Evolutionary conservation across 2,329 filamentous ascomycete species (phyloP), one percentile per base, ranked within the genome.

Genomic region (Knoxdaviesia capensis): DNA sequence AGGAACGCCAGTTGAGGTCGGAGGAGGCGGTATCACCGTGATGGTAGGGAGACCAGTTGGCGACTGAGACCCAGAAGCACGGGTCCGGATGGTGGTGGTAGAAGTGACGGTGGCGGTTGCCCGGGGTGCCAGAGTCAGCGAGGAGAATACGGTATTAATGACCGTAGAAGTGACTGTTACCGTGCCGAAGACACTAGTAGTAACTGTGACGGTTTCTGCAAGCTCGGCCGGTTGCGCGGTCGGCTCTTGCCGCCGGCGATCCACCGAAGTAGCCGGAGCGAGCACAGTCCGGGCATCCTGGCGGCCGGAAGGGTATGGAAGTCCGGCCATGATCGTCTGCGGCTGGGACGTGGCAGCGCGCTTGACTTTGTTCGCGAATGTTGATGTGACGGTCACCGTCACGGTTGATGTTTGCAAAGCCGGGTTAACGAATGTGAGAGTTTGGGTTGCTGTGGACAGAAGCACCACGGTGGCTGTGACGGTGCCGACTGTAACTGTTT

Each of bases 341-440:
- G 20, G 20, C 20, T 20, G 20, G 20, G 20, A 20, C 20, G 3
- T 20, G 20, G 20, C 20, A 20, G 20, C 20, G 20, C 20, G 20
- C 20, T 20, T 20, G 20, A 20, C 20, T 20, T 20, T 20, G 20
- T 20, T 20, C 20, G 43, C 11, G 6, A 47, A 47, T 2, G 51
- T 39, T 2, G 47, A 51, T 7, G 48, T 49, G 5, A 51, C 47
- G 1, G 51, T 54, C 0, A 48, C 48, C 5, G 46, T 48, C 29
- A 45, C 48, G 37, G 52, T 52, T 29, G 53, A 45, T 7, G 51
- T 52, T n/a, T 42, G 44, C 8, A 50, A 38, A 6, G 43, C 31
- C 4, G 52, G 52, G 35, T 53, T 46, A 35, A 51, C 11, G 10
- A 53, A 45, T 5, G 53, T 54, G 36, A 57, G 46, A 1, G 51